Percentiles rank a stretch among this genome's conserved stretches.
phyloP scores from a whole-genome alignment of 768 basidiomycete species.

The Hortiboletus flavorubellus region DNA sequence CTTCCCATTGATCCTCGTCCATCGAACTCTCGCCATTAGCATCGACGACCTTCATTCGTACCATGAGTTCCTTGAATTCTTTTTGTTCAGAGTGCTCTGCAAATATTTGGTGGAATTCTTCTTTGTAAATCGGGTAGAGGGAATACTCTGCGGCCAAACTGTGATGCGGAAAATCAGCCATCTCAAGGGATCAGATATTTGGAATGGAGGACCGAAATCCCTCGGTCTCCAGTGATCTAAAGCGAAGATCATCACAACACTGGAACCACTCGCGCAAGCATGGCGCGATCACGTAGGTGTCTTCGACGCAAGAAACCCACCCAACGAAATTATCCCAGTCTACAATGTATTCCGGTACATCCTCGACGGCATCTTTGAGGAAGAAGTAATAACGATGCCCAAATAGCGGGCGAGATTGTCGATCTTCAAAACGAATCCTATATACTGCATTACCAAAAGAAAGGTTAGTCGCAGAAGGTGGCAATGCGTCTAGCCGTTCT shows the following conservation, averaged over 20 bases:
- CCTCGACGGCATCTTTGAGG: conserved; percentile 91
- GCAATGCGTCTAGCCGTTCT: conserved; percentile 66
- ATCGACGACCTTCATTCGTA: conserved; percentile 91
- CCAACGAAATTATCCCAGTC: conserved; percentile 88
- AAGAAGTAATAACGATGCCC: conserved; percentile 95
- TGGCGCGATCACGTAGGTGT: neutral
- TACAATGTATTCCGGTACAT: conserved; percentile 98
- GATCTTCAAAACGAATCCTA: conserved; percentile 80
- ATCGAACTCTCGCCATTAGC: conserved; percentile 83
- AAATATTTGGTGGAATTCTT: conserved; percentile 90
- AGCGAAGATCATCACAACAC: neutral
- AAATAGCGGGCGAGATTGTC: conserved; percentile 58
- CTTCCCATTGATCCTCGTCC: conserved; percentile 96
- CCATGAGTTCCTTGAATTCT: conserved; percentile 81
- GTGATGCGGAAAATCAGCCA: conserved; percentile 6
- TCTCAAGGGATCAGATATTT: neutral
- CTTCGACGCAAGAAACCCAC: conserved; percentile 41
- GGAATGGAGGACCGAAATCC: neutral
- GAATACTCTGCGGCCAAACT: conserved; percentile 85
- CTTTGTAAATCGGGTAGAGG: conserved; percentile 69
- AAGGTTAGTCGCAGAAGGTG: conserved; percentile 62
- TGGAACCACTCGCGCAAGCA: neutral
- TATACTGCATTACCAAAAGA: conserved; percentile 92
- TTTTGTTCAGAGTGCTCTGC: conserved; percentile 72
- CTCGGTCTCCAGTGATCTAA: neutral